Evolutionary conservation across 1,284 basidiomycete genomes (phyloP).

Genomic region (Pseudozyma sp.): DNA sequence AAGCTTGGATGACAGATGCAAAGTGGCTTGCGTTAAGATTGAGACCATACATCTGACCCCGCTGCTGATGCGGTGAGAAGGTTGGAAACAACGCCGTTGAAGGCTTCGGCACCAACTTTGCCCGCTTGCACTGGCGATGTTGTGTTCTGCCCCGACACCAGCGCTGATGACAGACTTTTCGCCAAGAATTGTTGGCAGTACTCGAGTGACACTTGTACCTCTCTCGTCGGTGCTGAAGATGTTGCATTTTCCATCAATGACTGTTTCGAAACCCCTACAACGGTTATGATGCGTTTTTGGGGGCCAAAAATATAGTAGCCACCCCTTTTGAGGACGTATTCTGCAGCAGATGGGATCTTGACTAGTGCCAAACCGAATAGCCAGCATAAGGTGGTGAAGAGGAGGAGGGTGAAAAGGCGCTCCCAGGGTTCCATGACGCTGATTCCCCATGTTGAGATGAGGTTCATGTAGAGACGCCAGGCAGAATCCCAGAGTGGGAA

Average conservation of each 20-base stretch:
- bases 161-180: neutral
- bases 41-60: neutral
- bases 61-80: no score
- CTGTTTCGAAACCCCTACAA: no score
- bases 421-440: constrained; percentile 35
- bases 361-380: neutral
- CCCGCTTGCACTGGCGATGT: neutral
- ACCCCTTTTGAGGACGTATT: neutral
- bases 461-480: constrained; percentile 10
- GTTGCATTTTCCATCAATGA: no score
- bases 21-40: neutral
- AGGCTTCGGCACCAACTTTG: no score
- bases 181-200: constrained; percentile 4
- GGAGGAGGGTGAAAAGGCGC: constrained; percentile 8
- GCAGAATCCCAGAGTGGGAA: neutral
- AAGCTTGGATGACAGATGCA: no score
- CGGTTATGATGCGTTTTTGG: neutral
- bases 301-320: constrained; percentile 7
- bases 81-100: no score
- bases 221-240: no score
- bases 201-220: neutral
- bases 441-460: constrained; percentile 12
- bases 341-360: neutral
- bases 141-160: neutral
- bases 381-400: neutral